These are phyloP conservation scores for Nidula niveotomentosa DNA, from an alignment of 1,284 basidiomycete genomes.

Conservation along the genomic window DNA sequence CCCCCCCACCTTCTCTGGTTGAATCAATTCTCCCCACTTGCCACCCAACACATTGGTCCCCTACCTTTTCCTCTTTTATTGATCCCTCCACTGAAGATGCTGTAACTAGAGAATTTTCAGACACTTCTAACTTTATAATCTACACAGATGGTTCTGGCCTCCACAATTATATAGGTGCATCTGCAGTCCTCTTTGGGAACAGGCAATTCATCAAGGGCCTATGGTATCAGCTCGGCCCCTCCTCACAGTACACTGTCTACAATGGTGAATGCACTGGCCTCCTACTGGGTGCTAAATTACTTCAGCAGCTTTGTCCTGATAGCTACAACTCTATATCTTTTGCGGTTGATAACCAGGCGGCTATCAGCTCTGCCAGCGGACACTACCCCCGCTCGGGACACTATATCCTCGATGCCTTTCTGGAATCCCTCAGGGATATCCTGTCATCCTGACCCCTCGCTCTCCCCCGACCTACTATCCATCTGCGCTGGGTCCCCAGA, in stretches of 20 bases:
- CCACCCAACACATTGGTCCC: not conserved
- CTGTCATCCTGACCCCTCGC: not conserved
- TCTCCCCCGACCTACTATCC: not conserved
- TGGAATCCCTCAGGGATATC: not conserved
- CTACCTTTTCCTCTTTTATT: not conserved
- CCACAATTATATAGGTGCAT: not conserved
- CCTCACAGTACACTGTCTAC: not conserved
- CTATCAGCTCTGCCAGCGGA: not conserved
- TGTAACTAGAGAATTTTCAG: not conserved
- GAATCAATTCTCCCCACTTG: not conserved
- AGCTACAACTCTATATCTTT: not conserved
- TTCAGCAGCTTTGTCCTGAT: not conserved
- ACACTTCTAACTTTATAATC: not conserved
- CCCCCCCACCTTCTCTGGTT: slow-evolving; percentile 4
- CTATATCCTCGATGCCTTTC: not conserved
- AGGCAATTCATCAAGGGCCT: not conserved
- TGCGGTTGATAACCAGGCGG: slow-evolving; percentile 1
- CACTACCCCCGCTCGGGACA: not conserved
- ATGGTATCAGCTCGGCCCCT: not conserved
- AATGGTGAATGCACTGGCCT: not conserved
- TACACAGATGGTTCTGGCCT: not conserved
- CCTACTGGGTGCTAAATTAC: not conserved
- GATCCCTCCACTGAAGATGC: not conserved
- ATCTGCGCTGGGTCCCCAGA: not conserved
- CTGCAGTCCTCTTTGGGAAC: not conserved